Evolutionary conservation across 352 stramenopile genomes (phyloP).

Genomic region (Phytophthora europaea): DNA sequence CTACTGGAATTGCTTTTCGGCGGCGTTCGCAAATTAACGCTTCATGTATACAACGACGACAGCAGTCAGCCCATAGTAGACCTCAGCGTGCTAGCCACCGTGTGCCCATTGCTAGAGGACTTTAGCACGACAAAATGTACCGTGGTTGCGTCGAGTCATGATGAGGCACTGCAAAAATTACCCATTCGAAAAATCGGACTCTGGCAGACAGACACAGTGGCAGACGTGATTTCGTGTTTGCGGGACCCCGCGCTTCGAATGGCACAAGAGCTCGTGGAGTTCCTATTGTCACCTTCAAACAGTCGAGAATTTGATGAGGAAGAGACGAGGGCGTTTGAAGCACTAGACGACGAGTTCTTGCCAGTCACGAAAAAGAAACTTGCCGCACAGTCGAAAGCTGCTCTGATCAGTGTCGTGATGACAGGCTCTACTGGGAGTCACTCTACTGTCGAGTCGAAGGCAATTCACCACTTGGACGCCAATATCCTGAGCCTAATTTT

Average conservation of each 20-base stretch:
- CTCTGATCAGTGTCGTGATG: neutral
- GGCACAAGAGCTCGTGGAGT: neutral
- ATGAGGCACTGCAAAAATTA: neutral
- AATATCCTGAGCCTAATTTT: neutral
- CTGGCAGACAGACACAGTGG: neutral
- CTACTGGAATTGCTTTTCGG: neutral
- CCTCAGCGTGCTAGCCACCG: neutral
- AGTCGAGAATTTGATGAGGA: neutral
- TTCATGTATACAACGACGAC: neutral
- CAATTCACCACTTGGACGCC: neutral
- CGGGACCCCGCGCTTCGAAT: neutral
- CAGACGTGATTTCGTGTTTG: neutral
- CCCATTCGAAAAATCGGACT: neutral
- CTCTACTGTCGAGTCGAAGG: neutral
- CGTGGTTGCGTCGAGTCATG: neutral
- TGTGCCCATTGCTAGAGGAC: neutral
- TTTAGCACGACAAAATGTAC: neutral
- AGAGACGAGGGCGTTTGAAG: neutral
- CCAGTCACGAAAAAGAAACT: neutral
- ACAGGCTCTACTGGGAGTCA: neutral
- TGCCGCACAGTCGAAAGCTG: neutral
- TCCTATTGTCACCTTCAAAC: neutral
- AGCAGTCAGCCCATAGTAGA: neutral
- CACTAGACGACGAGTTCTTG: neutral
- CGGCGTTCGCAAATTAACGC: neutral